phyloP scores from a whole-genome alignment of 1,139 yeast genomes.

The Eremothecium sinecaudum region DNA sequence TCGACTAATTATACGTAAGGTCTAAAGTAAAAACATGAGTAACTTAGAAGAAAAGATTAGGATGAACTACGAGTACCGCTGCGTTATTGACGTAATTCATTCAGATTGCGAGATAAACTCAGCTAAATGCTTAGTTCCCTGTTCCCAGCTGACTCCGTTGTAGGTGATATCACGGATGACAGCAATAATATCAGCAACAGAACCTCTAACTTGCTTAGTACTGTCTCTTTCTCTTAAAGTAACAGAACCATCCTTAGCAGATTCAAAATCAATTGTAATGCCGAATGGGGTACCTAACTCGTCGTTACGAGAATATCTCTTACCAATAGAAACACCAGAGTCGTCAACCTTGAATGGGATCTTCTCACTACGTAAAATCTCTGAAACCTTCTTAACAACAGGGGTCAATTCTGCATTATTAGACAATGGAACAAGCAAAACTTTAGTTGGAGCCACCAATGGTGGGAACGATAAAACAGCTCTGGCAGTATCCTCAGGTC shows the following conservation, averaged over 20 bases:
- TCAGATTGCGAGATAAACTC: conserved; percentile 51
- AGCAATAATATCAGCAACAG: conserved; percentile 62
- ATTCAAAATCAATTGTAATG: conserved; percentile 93
- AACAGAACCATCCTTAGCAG: conserved; percentile 78
- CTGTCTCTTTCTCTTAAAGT: conserved; percentile 98
- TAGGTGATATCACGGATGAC: conserved; percentile 75
- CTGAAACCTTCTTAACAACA: conserved; percentile 58
- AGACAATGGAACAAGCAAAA: conserved; percentile 87
- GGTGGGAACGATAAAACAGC: conserved; percentile 92
- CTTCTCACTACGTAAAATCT: conserved; percentile 65
- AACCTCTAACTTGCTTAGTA: conserved; percentile 94
- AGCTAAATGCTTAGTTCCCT: conserved; percentile 63
- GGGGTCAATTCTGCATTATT: conserved; percentile 75
- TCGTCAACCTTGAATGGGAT: conserved; percentile 96
- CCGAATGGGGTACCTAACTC: conserved; percentile 99
- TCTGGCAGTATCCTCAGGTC: conserved; percentile 89
- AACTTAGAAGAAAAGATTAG: too few relatives aligned
- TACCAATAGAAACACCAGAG: conserved; percentile 95
- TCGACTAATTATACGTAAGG: too few relatives aligned
- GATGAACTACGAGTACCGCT: too few relatives aligned
- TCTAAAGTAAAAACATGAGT: too few relatives aligned
- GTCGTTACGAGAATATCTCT: conserved; percentile 97
- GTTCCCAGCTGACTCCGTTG: conserved; percentile 68
- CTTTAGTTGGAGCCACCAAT: conserved; percentile 95
- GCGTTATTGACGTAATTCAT: conserved; percentile 8